Base-by-base conservation (phyloP, 2,329 filamentous ascomycete species). In the Aspergillus fructus region DNA sequence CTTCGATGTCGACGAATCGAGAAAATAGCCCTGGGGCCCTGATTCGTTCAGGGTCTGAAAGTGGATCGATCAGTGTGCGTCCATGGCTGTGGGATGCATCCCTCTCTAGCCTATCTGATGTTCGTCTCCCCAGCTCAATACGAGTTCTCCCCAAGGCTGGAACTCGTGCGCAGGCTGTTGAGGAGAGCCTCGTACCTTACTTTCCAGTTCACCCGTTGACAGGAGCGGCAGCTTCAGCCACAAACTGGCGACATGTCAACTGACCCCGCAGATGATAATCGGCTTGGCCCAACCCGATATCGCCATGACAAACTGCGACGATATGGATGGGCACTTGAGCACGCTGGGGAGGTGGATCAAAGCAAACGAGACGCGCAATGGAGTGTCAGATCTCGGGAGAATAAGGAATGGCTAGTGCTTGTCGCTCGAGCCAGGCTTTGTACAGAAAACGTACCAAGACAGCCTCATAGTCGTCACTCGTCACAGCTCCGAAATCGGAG, bases 41-140 rank as follows among this genome's bases (percentile, higher is more conserved):
- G 45, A 61, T 64, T 61, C 53, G 56, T 55, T 42, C 33, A 58
- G 27, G 45, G 23, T 33, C 57, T 53, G 56, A n/a, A n/a, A 41
- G 45, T 63, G 59, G 57, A 60, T 53, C 57, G 55, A 59, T 61
- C 19, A 49, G 45, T 53, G 50, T 33, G 19, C 50, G 52, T 40
- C 61, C 53, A 55, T 47, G 51, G 51, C 30, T 48, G 42, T 59
- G 53, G 48, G 55, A 61, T 61, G 59, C 51, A 53, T 58, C 49
- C 43, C 39, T 39, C n/a, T 39, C 11, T 24, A 48, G 45, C 21
- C 41, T 27, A 46, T 23, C 23, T 24, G 5, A 37, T 49, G 33
- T n/a, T 24, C 33, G 17, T 12, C n/a, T 46, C 15, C 13, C 15
- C 41, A 40, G 42, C 37, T 34, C 45, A 30, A 58, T 58, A 58